These are phyloP conservation scores for Aureobasidium leucospermi DNA, from an alignment of 2,329 filamentous ascomycete genomes.

Conservation along the genomic window DNA sequence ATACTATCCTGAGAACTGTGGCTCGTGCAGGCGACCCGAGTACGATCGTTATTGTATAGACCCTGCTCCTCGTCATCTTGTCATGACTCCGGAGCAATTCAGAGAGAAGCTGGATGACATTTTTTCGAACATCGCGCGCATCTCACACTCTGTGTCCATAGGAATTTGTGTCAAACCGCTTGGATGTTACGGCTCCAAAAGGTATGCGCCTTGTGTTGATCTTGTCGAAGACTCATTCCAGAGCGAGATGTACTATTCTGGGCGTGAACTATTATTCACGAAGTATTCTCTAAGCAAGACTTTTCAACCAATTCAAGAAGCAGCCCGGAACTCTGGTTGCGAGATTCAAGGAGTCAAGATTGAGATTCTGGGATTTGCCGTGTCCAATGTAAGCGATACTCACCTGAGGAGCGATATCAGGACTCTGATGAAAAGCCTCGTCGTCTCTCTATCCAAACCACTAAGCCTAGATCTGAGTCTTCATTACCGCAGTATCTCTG, in stretches of 20 bases:
- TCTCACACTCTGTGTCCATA: neutral
- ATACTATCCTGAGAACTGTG: neutral
- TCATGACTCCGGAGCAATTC: neutral
- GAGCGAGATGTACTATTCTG: no score
- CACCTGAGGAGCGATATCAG: neutral
- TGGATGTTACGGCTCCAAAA: neutral
- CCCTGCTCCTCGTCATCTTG: neutral
- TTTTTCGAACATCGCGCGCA: neutral
- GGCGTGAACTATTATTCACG: no score
- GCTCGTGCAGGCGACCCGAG: neutral
- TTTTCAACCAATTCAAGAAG: neutral
- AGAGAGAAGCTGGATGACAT: neutral
- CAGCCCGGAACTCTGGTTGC: neutral
- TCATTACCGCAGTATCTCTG: neutral
- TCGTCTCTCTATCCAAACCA: neutral
- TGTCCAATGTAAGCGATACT: no score
- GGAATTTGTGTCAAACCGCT: neutral
- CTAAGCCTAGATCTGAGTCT: neutral
- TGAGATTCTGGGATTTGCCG: neutral
- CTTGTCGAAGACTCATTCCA: no score
- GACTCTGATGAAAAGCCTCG: neutral
- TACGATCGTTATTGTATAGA: neutral
- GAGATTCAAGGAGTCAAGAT: neutral
- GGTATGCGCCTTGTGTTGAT: neutral
- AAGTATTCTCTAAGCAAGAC: neutral